Evolutionary conservation across 2,329 filamentous ascomycete species (phyloP).

Genomic region (Cordyceps cicadae): DNA sequence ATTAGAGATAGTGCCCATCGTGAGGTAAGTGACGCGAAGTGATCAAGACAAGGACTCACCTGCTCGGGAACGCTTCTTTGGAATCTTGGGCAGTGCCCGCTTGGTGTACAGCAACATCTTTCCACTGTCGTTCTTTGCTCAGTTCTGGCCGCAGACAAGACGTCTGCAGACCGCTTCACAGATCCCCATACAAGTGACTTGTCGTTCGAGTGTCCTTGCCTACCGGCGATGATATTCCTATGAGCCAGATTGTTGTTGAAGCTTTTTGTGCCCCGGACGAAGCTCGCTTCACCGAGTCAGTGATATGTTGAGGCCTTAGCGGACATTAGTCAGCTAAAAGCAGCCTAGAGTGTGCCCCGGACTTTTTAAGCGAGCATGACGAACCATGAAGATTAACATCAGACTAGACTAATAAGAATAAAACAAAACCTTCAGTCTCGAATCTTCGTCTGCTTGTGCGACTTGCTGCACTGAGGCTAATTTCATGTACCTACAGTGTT

Average conservation of each 20-base stretch:
- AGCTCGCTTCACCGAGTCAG: too few species aligned
- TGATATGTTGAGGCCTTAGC: not conserved
- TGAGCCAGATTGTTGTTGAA: not conserved
- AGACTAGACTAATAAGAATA: too few species aligned
- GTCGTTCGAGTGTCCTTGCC: not conserved
- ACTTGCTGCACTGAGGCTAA: too few species aligned
- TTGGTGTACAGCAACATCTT: constrained; percentile 45
- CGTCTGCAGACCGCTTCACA: constrained; percentile 5
- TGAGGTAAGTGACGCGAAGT: not conserved
- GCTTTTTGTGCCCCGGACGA: not conserved
- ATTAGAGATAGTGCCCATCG: not conserved
- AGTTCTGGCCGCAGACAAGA: constrained; percentile 2
- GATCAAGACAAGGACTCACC: constrained; percentile 32
- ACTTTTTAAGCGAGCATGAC: too few species aligned
- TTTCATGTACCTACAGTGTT: too few species aligned
- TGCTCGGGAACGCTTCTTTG: constrained; percentile 45
- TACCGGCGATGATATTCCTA: not conserved
- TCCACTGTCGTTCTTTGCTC: not conserved
- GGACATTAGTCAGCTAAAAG: not conserved
- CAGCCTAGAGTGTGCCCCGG: too few species aligned
- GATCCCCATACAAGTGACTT: not conserved
- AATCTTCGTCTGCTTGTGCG: too few species aligned
- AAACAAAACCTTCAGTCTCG: too few species aligned
- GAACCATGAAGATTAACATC: too few species aligned
- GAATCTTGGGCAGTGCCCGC: constrained; percentile 42